Evolutionary conservation across 345 rosid species (phyloP).

Genomic region (Lenwebbia sp.): DNA sequence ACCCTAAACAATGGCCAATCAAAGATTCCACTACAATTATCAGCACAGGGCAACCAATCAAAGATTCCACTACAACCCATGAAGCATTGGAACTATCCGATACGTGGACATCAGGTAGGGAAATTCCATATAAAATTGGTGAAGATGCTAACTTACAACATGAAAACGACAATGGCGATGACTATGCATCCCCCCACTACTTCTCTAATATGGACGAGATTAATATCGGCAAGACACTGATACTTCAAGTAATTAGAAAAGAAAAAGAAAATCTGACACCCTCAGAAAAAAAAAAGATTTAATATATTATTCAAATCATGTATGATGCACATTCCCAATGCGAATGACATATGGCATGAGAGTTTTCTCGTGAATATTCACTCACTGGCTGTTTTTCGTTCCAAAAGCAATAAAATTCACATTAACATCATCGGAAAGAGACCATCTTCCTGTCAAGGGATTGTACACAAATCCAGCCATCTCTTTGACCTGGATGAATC

Average conservation of each 20-base stretch:
- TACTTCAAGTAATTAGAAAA: background rate
- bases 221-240: background rate
- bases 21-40: background rate
- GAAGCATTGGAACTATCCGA: background rate
- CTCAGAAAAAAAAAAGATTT: background rate
- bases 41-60: background rate
- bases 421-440: conserved; percentile 51
- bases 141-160: background rate
- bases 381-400: background rate
- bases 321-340: background rate
- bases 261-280: background rate
- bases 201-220: background rate
- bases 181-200: background rate
- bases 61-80: background rate
- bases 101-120: background rate
- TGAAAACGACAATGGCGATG: background rate
- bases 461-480: conserved; percentile 89
- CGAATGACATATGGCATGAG: background rate
- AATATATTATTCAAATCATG: background rate
- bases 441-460: conserved; percentile 73
- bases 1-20: background rate
- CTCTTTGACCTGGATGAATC: conserved; percentile 57
- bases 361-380: background rate
- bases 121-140: background rate
- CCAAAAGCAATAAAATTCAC: conserved; percentile 85